phyloP scores from a whole-genome alignment of 2,329 filamentous ascomycete genomes.

The Aspergillus ochraceus region DNA sequence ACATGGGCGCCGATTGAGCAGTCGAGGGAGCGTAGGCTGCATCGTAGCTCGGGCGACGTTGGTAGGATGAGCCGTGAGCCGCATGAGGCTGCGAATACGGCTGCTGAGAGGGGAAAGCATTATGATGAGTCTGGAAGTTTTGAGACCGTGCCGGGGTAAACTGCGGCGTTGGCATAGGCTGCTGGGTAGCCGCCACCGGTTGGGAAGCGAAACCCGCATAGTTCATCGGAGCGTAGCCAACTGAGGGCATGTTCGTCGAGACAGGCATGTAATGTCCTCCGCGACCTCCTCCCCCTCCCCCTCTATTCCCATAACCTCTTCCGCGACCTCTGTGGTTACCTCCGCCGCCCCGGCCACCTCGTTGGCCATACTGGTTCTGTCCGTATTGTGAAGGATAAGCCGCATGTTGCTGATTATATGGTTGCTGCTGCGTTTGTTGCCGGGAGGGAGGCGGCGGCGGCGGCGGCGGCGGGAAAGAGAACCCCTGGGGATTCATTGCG shows the following conservation, averaged over 20 bases:
- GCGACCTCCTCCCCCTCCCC: constrained; percentile 31
- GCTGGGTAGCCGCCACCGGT: constrained; percentile 24
- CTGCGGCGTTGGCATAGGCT: constrained; percentile 24
- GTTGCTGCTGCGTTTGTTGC: constrained; percentile 22
- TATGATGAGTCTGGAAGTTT: constrained; percentile 23
- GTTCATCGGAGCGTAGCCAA: constrained; percentile 29
- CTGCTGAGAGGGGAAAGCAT: constrained; percentile 24
- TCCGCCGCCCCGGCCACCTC: constrained; percentile 27
- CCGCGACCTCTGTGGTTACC: constrained; percentile 34
- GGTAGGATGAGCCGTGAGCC: constrained; percentile 24
- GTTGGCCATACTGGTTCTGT: constrained; percentile 25
- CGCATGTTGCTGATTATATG: constrained; percentile 16
- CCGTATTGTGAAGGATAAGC: constrained; percentile 27
- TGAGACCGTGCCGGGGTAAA: constrained; percentile 25
- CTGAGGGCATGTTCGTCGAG: constrained; percentile 23
- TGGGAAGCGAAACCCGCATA: constrained; percentile 31
- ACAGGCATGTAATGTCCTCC: constrained; percentile 26
- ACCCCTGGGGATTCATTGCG: constrained; percentile 43
- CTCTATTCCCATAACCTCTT: constrained; percentile 35
- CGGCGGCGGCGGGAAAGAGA: constrained; percentile 49
- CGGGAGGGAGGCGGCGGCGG: constrained; percentile 39
- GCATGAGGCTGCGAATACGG: constrained; percentile 26
- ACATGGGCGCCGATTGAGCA: constrained; percentile 24
- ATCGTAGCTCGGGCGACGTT: constrained; percentile 29
- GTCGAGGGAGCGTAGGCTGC: constrained; percentile 21